Evolutionary conservation across 139 green algal species (phyloP).

Genomic region (Volvox africanus): DNA sequence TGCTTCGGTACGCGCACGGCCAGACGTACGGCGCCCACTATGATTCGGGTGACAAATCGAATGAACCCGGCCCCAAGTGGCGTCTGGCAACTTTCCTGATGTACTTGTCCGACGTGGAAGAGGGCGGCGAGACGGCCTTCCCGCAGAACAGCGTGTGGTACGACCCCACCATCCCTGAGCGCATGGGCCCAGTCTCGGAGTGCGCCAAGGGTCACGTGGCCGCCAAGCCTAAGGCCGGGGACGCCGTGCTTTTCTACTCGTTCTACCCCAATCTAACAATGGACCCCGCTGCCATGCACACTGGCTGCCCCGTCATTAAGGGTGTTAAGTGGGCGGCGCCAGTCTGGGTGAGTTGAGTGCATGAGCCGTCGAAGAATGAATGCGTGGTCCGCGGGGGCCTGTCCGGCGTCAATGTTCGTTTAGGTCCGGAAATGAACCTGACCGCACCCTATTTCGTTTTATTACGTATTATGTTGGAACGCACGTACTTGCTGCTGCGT

Average conservation of each 20-base stretch:
- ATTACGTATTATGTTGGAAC: too few species aligned
- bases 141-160: conserved; percentile 65
- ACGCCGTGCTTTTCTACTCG: conserved; percentile 67
- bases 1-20: conserved; percentile 64
- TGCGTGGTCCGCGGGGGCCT: too few species aligned
- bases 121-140: conserved; percentile 76
- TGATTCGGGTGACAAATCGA: conserved; percentile 56
- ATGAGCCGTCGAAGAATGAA: too few species aligned
- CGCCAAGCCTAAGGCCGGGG: conserved; percentile 67
- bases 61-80: conserved; percentile 57
- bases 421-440: too few species aligned
- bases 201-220: conserved; percentile 77
- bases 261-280: conserved; percentile 56
- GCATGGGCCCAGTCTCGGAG: conserved; percentile 61
- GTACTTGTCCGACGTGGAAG: conserved; percentile 76
- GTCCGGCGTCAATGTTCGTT: too few species aligned
- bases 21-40: conserved; percentile 74
- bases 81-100: conserved; percentile 77
- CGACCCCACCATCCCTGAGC: conserved; percentile 51
- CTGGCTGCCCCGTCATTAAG: conserved; percentile 61
- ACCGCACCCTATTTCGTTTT: too few species aligned
- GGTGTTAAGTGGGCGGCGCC: conserved; percentile 64
- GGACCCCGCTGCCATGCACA: conserved; percentile 61
- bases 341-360: conserved; percentile 58
- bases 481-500: too few species aligned